Percentiles rank a stretch among this genome's conserved stretches.
Evolutionary conservation across 805 yeast species (phyloP).

Genomic region (Scheffersomyces spartinae): DNA sequence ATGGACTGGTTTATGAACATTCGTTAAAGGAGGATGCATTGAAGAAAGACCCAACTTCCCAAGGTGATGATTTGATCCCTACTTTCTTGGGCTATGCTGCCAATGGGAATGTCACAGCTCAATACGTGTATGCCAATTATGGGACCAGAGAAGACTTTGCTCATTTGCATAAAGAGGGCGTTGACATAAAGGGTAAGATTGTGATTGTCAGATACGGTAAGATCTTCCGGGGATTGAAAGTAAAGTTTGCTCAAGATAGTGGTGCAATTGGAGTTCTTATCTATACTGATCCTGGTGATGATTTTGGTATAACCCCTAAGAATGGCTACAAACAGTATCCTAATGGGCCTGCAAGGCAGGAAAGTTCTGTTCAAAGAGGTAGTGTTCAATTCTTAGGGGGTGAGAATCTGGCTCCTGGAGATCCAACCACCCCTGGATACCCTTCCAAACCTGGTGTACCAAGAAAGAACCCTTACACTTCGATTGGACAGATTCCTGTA

Average conservation of each 20-base stretch:
- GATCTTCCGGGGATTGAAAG: constrained; percentile 33
- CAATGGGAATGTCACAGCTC: constrained; percentile 33
- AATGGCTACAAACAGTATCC: constrained; percentile 33
- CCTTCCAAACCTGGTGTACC: constrained; percentile 25
- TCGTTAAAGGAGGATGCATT: constrained; percentile 29
- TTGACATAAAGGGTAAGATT: constrained; percentile 28
- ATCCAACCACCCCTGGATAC: constrained; percentile 36
- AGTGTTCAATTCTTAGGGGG: constrained; percentile 33
- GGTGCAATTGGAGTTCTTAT: constrained; percentile 33
- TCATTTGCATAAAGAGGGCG: constrained; percentile 16
- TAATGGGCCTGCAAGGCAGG: constrained; percentile 36
- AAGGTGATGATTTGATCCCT: constrained; percentile 27
- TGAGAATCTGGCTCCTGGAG: constrained; percentile 33
- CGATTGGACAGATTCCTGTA: constrained; percentile 29
- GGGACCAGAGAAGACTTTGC: constrained; percentile 27
- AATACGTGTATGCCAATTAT: constrained; percentile 30
- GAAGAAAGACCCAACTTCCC: constrained; percentile 23
- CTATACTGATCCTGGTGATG: constrained; percentile 33
- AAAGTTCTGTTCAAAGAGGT: constrained; percentile 35
- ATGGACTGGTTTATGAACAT: constrained; percentile 22
- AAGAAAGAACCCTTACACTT: constrained; percentile 20
- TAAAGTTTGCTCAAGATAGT: constrained; percentile 32
- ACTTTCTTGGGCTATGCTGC: constrained; percentile 35
- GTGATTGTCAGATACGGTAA: constrained; percentile 29
- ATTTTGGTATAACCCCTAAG: constrained; percentile 26